phyloP scores from a whole-genome alignment of 2,329 filamentous ascomycete genomes.

The Pseudogymnoascus sp. region DNA sequence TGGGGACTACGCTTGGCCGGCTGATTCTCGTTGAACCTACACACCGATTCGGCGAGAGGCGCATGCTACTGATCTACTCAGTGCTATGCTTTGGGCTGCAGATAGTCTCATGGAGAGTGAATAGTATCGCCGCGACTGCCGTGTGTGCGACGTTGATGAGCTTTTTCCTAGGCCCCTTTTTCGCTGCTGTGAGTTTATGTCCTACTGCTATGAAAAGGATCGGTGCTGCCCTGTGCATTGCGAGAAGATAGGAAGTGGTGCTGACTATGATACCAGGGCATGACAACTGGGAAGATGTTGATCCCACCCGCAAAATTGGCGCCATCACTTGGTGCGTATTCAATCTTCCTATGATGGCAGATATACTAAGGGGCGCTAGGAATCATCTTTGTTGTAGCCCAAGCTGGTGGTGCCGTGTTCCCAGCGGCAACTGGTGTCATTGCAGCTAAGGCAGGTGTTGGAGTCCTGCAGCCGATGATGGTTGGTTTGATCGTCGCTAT shows the following conservation, averaged over 20 bases:
- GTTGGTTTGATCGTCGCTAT: conserved; percentile 40
- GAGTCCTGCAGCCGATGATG: conserved; percentile 44
- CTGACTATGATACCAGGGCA: conserved; percentile 34
- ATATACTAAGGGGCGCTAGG: conserved; percentile 19
- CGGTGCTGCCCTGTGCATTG: background rate
- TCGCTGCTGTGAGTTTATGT: conserved; percentile 41
- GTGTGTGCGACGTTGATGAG: conserved; percentile 32
- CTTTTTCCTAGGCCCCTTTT: conserved; percentile 51
- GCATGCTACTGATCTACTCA: conserved; percentile 49
- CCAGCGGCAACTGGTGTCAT: conserved; percentile 48
- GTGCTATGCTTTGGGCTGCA: conserved; percentile 45
- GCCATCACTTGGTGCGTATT: conserved; percentile 38
- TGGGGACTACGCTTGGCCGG: conserved; percentile 48
- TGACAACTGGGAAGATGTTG: conserved; percentile 45
- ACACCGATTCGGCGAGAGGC: conserved; percentile 48
- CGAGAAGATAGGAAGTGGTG: background rate
- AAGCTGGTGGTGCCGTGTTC: conserved; percentile 47
- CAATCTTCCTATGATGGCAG: background rate
- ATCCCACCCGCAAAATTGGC: conserved; percentile 41
- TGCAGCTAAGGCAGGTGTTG: conserved; percentile 37
- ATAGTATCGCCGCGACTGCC: conserved; percentile 33
- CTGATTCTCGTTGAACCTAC: conserved; percentile 51
- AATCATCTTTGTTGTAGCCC: conserved; percentile 50
- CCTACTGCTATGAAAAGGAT: background rate
- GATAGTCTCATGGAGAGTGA: conserved; percentile 52